Percentiles rank a stretch among this genome's conserved stretches.
phyloP scores from a whole-genome alignment of 345 rosid species.

The Euphorbia peplus region DNA sequence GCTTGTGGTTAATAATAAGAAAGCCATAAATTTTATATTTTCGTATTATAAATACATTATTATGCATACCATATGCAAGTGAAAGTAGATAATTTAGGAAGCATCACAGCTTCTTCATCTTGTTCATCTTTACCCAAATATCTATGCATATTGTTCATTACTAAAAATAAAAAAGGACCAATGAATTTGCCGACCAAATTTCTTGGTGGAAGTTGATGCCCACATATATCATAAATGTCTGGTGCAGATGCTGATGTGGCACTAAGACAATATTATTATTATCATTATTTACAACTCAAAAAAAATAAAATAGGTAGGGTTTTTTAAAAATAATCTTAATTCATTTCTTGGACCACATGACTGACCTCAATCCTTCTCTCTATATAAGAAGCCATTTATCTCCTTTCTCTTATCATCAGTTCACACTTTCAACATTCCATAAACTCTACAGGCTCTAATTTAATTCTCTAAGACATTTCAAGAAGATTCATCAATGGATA shows the following conservation, averaged over 20 bases:
- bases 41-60: too few species aligned
- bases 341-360: slow-evolving; percentile 23
- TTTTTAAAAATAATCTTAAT: too few species aligned
- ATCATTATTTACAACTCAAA: neutral
- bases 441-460: too few species aligned
- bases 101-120: slow-evolving; percentile 8
- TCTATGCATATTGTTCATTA: neutral
- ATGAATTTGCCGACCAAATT: slow-evolving; percentile 38
- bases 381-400: slow-evolving; percentile 18
- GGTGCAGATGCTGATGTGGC: slow-evolving; percentile 32
- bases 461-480: neutral
- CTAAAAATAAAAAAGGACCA: neutral
- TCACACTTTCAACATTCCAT: neutral
- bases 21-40: too few species aligned
- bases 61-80: neutral
- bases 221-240: slow-evolving; percentile 22
- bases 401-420: neutral
- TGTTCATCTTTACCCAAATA: neutral
- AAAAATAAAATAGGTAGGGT: neutral
- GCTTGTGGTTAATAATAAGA: slow-evolving; percentile 4
- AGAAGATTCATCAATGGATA: slow-evolving; percentile 25
- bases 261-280: neutral
- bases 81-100: slow-evolving; percentile 24
- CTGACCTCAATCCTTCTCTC: neutral
- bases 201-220: slow-evolving; percentile 25